These are phyloP conservation scores for Fusarium sp. DNA, from an alignment of 2,329 filamentous ascomycete species.

Conservation along the genomic window DNA sequence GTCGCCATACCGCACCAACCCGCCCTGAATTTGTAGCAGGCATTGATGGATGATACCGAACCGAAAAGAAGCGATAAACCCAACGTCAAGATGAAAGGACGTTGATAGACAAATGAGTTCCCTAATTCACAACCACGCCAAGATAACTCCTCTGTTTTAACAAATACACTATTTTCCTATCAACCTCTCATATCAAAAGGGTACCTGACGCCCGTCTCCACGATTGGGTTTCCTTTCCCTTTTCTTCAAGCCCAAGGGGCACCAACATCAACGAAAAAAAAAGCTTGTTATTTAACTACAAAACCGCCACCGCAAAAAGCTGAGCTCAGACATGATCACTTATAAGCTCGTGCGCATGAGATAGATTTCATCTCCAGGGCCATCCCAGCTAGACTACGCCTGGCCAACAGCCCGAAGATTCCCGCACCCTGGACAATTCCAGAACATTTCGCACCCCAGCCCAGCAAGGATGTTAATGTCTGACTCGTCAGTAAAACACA, in stretches of 20 bases:
- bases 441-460: slow-evolving; percentile 16
- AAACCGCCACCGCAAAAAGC: not conserved
- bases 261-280: not conserved
- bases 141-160: not conserved
- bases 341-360: slow-evolving; percentile 17
- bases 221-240: slow-evolving; percentile 15
- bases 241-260: slow-evolving; percentile 19
- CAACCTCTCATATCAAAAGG: slow-evolving; percentile 1
- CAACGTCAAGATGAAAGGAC: not conserved
- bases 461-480: slow-evolving; percentile 18
- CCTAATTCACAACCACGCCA: not conserved
- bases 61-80: not conserved
- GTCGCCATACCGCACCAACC: slow-evolving; percentile 7
- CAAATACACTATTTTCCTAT: not conserved
- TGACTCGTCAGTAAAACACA: slow-evolving; percentile 5
- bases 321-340: not conserved
- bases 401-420: slow-evolving; percentile 31
- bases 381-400: slow-evolving; percentile 20
- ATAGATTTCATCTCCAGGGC: slow-evolving; percentile 30
- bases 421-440: slow-evolving; percentile 24
- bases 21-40: slow-evolving; percentile 12
- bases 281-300: slow-evolving; percentile 15
- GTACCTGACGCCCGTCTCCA: slow-evolving; percentile 27
- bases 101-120: not conserved
- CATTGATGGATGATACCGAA: not conserved